phyloP scores from a whole-genome alignment of 1,284 basidiomycete genomes.

The Inonotus hispidus region DNA sequence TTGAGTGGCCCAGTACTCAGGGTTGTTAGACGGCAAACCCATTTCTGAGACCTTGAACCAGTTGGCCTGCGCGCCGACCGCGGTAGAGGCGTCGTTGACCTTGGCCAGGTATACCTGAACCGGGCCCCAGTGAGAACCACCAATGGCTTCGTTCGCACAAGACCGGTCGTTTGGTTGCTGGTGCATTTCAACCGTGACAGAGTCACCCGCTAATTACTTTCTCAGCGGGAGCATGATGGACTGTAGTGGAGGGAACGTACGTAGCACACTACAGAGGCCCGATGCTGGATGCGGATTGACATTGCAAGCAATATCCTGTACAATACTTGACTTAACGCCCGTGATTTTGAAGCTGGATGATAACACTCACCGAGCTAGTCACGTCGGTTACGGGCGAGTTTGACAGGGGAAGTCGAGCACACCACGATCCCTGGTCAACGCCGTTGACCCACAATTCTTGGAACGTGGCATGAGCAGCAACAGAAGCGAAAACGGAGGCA shows the following conservation, averaged over 20 bases:
- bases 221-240: neutral
- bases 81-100: slow-evolving; percentile 41
- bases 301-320: slow-evolving; percentile 47
- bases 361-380: slow-evolving; percentile 29
- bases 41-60: slow-evolving; percentile 53
- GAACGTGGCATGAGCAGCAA: slow-evolving; percentile 45
- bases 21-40: slow-evolving; percentile 42
- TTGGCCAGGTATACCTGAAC: slow-evolving; percentile 44
- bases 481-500: slow-evolving; percentile 35
- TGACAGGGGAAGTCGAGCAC: slow-evolving; percentile 39
- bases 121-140: slow-evolving; percentile 45
- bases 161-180: slow-evolving; percentile 43
- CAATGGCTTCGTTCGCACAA: slow-evolving; percentile 44
- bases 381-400: slow-evolving; percentile 44
- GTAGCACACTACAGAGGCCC: slow-evolving; percentile 37
- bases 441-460: slow-evolving; percentile 49
- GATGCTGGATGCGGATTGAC: slow-evolving; percentile 30
- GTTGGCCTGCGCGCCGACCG: slow-evolving; percentile 35
- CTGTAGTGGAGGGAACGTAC: slow-evolving; percentile 26
- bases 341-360: neutral
- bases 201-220: slow-evolving; percentile 35
- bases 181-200: slow-evolving; percentile 49
- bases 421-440: slow-evolving; percentile 43
- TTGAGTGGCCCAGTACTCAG: slow-evolving; percentile 42
- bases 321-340: neutral